Conservation (phyloP, 148 eudicot genomes). For the Fallopia convolvulus region DNA sequence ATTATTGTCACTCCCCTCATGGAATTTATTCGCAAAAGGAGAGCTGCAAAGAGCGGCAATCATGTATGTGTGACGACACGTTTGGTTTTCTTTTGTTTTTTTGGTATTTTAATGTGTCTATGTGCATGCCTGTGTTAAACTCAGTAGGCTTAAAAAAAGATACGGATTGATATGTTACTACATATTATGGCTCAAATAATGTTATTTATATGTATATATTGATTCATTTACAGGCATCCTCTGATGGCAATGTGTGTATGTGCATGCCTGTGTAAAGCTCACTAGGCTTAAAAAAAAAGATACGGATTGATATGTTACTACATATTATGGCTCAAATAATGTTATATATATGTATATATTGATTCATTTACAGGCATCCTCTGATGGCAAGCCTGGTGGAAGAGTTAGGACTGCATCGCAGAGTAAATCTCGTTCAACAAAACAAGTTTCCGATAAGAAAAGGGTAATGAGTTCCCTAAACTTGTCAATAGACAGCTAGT, state of each 20-base stretch:
- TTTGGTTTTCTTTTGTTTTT: not conserved
- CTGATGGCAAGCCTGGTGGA: conserved; percentile 49
- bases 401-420: conserved; percentile 38
- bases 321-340: not conserved
- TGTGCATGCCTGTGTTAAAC: not conserved
- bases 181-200: not conserved
- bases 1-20: conserved; percentile 56
- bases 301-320: not conserved
- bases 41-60: conserved; percentile 45
- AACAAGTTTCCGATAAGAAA: conserved; percentile 52
- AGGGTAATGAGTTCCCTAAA: conserved; percentile 37
- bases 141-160: not conserved
- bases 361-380: conserved; percentile 7
- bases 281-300: not conserved
- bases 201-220: not conserved
- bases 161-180: not conserved
- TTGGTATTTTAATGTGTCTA: not conserved
- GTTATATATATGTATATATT: not conserved
- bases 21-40: conserved; percentile 57
- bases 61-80: conserved; percentile 19
- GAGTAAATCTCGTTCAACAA: conserved; percentile 47
- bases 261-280: not conserved
- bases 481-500: not conserved
- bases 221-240: conserved; percentile 7
- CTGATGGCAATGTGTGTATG: conserved; percentile 25